Evolutionary conservation across 805 yeast species (phyloP).

Genomic region (Ogataea nitratoaversa): DNA sequence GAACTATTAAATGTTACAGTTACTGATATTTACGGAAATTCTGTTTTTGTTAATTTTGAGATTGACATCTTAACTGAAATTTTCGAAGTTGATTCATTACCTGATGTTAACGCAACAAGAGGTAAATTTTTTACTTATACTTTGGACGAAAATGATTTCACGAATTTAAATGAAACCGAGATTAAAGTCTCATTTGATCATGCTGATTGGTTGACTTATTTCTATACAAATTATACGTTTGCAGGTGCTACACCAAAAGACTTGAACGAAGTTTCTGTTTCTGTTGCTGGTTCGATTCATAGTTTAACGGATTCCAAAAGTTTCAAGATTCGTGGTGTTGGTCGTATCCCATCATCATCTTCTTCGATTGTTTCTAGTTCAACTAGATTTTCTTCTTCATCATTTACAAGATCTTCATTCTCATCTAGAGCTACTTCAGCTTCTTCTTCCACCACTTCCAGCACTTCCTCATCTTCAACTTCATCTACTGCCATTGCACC

Average conservation of each 20-base stretch:
- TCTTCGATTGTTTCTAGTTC: constrained; percentile 23
- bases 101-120: constrained; percentile 64
- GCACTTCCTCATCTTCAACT: constrained; percentile 3
- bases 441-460: constrained; percentile 2
- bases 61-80: constrained; percentile 49
- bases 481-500: constrained; percentile 4
- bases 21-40: constrained; percentile 56
- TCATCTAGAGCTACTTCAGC: constrained; percentile 21
- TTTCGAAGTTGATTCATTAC: constrained; percentile 50
- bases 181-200: constrained; percentile 41
- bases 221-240: constrained; percentile 57
- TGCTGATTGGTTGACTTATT: constrained; percentile 64
- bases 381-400: constrained; percentile 22
- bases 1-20: constrained; percentile 49
- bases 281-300: constrained; percentile 37
- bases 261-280: constrained; percentile 38
- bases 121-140: constrained; percentile 57
- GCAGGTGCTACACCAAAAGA: constrained; percentile 59
- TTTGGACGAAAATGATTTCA: constrained; percentile 52
- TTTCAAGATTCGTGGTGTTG: constrained; percentile 54
- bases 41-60: constrained; percentile 53
- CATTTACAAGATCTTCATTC: constrained; percentile 27
- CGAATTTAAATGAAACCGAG: constrained; percentile 46
- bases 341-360: constrained; percentile 21
- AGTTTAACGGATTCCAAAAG: constrained; percentile 35